phyloP scores from a whole-genome alignment of 495 filamentous ascomycete species.

The Penicillium turbatum region DNA sequence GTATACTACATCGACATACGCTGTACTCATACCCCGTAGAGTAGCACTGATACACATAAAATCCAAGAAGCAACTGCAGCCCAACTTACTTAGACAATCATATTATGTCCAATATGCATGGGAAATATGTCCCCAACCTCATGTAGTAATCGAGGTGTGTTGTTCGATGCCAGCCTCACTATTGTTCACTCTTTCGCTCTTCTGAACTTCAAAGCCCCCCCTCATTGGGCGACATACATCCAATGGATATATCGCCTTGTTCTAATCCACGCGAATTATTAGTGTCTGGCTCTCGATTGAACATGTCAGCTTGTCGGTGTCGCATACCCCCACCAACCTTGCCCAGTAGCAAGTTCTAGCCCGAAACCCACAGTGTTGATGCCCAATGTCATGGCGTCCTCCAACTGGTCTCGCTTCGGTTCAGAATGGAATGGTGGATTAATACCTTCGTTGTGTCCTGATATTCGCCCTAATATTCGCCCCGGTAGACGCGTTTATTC shows the following conservation, averaged over 20 bases:
- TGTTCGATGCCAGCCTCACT: conserved; percentile 7
- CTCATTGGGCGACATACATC: background rate
- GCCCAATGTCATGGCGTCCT: conserved; percentile 38
- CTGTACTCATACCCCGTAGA: no score
- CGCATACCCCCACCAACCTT: conserved; percentile 19
- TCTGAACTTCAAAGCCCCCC: background rate
- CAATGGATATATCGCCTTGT: background rate
- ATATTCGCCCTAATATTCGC: conserved; percentile 21
- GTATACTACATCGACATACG: no score
- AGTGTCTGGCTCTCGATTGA: conserved; percentile 31
- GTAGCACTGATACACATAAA: background rate
- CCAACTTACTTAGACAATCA: background rate
- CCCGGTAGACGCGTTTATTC: conserved; percentile 6
- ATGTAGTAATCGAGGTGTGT: background rate
- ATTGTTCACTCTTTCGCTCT: background rate
- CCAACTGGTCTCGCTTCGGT: conserved; percentile 31
- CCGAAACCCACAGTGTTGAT: conserved; percentile 36
- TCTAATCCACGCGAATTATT: conserved; percentile 19
- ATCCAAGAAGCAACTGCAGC: background rate
- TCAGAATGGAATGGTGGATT: conserved; percentile 23
- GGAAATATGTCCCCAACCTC: background rate
- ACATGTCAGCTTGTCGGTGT: conserved; percentile 36
- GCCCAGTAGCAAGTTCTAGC: conserved; percentile 11
- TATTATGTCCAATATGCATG: conserved; percentile 4
- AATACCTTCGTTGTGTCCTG: conserved; percentile 13